Evolutionary conservation across 768 basidiomycete species (phyloP), one percentile per base, ranked within the genome.

Genomic region (Psilocybe tampanensis): DNA sequence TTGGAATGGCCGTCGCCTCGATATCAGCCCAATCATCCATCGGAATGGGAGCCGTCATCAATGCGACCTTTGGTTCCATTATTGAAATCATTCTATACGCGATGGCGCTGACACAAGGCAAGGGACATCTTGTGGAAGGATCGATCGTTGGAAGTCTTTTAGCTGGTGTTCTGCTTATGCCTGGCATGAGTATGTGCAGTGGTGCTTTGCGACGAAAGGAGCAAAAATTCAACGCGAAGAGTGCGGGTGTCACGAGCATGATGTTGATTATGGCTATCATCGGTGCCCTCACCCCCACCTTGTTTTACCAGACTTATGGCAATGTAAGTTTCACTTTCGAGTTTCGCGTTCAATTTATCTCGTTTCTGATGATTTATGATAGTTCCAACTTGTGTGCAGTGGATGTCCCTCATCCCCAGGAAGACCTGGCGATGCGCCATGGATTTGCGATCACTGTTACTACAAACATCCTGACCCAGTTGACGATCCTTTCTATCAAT

Each of bases 181-280:
- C 97, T 3, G 97, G 97, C 0, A 81, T 86, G 66, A 94, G 92
- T 72, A 99, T 99, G 97, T 88, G 89, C 65, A 90, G 90, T 34
- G 92, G 90, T 8, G 97, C 97, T 0, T 61, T 97, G 56, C 80
- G 85, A 66, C 79, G 89, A 68, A 99, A 99, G 75, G 97, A 99
- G 72, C 94, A 95, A 70, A 92, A 87, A 64, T 99, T 99, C 79
- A 99, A 99, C 66, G 97, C 97, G n/a, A 98, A 94, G 78, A 94
- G 92, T 66, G 97, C 97, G 6, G 93, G 97, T 34, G 97, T 99
- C 15, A 99, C 97, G 0, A 97, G 95, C 70, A 97, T 97, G 79
- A 96, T 99, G 93, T 73, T 99, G 70, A 98, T 99, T 74, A 98
- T 98, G 96, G 97, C 97, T 12, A 93, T 99, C 70, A 96, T 99